These are phyloP conservation scores for Trypanosoma brucei DNA, from an alignment of 208 protist genomes.

Conservation along the genomic window DNA sequence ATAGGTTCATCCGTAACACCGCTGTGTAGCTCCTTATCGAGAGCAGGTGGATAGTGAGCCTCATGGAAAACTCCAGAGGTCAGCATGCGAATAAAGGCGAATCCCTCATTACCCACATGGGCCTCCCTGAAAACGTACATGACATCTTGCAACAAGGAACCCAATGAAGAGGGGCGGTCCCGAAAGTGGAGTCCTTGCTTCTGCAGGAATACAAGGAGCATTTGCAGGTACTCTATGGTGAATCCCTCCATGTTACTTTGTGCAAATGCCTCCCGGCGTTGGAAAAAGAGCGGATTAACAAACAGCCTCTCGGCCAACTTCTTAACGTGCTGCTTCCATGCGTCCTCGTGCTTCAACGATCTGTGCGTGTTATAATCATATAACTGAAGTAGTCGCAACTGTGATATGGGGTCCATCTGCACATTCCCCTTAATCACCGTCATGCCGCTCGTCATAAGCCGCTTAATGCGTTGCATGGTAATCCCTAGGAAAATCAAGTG, in stretches of 20 bases:
- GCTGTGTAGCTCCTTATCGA: slow-evolving; percentile 36
- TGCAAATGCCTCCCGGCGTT: slow-evolving; percentile 51
- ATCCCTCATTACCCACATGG: slow-evolving; percentile 65
- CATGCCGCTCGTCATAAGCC: slow-evolving; percentile 89
- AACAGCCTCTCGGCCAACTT: slow-evolving; percentile 66
- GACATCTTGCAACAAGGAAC: slow-evolving; percentile 67
- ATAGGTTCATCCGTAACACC: slow-evolving; percentile 42
- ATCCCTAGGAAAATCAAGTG: slow-evolving; percentile 93
- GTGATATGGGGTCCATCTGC: slow-evolving; percentile 78
- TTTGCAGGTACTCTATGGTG: slow-evolving; percentile 66
- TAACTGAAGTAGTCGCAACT: slow-evolving; percentile 82
- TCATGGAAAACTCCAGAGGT: slow-evolving; percentile 58
- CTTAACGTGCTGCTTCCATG: slow-evolving; percentile 44
- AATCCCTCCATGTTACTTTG: slow-evolving; percentile 74
- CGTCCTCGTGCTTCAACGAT: slow-evolving; percentile 40
- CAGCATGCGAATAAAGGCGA: slow-evolving; percentile 77
- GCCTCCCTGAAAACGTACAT: slow-evolving; percentile 82
- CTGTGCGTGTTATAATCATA: slow-evolving; percentile 69
- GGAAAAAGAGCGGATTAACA: slow-evolving; percentile 84
- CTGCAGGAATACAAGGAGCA: slow-evolving; percentile 78
- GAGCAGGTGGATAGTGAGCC: slow-evolving; percentile 38
- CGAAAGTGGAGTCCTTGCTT: slow-evolving; percentile 74
- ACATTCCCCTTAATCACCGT: slow-evolving; percentile 90
- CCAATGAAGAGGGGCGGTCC: slow-evolving; percentile 73
- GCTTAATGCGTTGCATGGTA: slow-evolving; percentile 81